phyloP scores from a whole-genome alignment of 129 eudicot genomes.

The Flaveria linearis region DNA sequence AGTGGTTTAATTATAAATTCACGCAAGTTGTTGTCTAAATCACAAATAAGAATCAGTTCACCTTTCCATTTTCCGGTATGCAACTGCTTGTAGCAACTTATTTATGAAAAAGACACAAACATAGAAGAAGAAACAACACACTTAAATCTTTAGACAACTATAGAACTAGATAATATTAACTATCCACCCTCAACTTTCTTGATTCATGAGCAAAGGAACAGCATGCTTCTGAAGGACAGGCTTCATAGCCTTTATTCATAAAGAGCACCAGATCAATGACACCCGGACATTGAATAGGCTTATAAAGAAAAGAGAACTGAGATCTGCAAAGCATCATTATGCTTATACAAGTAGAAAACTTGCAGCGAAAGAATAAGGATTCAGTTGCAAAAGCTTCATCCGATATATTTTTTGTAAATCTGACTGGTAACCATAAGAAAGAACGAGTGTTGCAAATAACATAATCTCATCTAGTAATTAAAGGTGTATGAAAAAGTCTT shows the following conservation, averaged over 20 bases:
- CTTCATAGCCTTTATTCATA: constrained; percentile 56
- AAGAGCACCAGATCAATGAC: constrained; percentile 35
- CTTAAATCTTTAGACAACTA: constrained; percentile 40
- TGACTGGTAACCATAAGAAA: constrained; percentile 45
- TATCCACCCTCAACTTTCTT: constrained; percentile 51
- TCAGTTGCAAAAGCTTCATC: constrained; percentile 43
- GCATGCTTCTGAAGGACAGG: constrained; percentile 47
- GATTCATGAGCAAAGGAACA: constrained; percentile 39
- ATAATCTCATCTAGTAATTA: constrained; percentile 42
- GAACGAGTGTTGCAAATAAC: constrained; percentile 31
- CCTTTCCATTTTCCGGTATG: constrained; percentile 75
- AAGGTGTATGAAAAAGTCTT: constrained; percentile 37
- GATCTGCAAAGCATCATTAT: constrained; percentile 52
- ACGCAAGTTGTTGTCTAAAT: not conserved
- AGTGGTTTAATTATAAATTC: not conserved
- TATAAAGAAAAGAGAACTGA: constrained; percentile 30
- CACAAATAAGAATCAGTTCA: constrained; percentile 30
- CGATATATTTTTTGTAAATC: constrained; percentile 34
- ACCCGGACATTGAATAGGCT: constrained; percentile 29
- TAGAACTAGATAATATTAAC: constrained; percentile 41
- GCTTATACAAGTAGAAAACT: constrained; percentile 17
- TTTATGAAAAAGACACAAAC: constrained; percentile 41
- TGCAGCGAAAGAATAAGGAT: constrained; percentile 28
- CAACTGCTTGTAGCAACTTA: constrained; percentile 52
- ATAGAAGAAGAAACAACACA: constrained; percentile 32